Evolutionary conservation across 805 yeast genomes (phyloP).

Genomic region (Metschnikowia cerradonensis): DNA sequence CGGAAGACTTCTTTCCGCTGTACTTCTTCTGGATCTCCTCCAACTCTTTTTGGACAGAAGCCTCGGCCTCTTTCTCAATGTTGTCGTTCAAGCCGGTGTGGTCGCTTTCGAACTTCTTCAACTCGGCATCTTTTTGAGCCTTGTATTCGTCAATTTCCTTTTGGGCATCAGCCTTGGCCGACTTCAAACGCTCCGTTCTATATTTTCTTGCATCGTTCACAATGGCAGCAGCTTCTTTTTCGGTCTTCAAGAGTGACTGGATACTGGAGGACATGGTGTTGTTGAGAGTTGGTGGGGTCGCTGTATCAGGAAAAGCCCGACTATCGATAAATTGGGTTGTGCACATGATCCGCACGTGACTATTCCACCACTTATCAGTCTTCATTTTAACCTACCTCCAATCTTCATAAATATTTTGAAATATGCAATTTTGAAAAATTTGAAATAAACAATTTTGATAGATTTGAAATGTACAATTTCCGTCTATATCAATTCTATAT

Average conservation of each 20-base stretch:
- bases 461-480: no score
- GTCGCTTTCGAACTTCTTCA: conserved; percentile 65
- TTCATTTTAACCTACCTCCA: neutral
- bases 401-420: neutral
- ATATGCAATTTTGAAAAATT: no score
- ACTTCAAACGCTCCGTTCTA: conserved; percentile 84
- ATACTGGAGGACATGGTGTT: conserved; percentile 25
- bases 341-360: conserved; percentile 6
- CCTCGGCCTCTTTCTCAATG: conserved; percentile 76
- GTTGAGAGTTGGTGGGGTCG: conserved; percentile 3
- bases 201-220: conserved; percentile 87
- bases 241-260: conserved; percentile 56
- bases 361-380: neutral
- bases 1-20: conserved; percentile 57
- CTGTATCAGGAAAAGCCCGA: conserved; percentile 8
- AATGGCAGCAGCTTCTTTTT: conserved; percentile 94
- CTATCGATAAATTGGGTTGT: conserved; percentile 7
- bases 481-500: neutral
- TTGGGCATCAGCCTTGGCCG: conserved; percentile 91
- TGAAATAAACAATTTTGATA: no score
- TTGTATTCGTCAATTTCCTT: conserved; percentile 85
- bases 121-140: conserved; percentile 75
- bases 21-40: conserved; percentile 63
- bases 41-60: conserved; percentile 66
- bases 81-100: conserved; percentile 73